A percentile compares a stretch with the other conserved stretches of the same genome.
These are phyloP conservation scores for Clavispora asparagi DNA, from an alignment of 805 yeast genomes.

Conservation along the genomic window DNA sequence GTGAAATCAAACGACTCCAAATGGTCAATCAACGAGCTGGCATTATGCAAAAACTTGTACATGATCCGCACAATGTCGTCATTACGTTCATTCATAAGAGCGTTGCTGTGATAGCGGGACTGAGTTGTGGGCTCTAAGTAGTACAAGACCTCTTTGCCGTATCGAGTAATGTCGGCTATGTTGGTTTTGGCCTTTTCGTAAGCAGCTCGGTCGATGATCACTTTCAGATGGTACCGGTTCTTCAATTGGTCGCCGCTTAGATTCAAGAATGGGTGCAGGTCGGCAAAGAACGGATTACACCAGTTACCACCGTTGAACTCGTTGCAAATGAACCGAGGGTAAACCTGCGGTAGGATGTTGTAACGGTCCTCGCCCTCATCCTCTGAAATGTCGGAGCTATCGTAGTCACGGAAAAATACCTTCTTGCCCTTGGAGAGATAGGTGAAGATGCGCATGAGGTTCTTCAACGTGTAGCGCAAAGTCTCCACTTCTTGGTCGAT, in stretches of 20 bases:
- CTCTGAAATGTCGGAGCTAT: constrained; percentile 34
- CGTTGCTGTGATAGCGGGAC: constrained; percentile 29
- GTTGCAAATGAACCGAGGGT: constrained; percentile 63
- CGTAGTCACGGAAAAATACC: constrained; percentile 30
- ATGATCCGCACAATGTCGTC: constrained; percentile 48
- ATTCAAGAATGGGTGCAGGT: constrained; percentile 31
- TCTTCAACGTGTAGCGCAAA: constrained; percentile 28
- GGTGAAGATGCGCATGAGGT: constrained; percentile 25
- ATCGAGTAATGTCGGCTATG: constrained; percentile 32
- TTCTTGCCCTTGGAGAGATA: constrained; percentile 30
- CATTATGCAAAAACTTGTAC: constrained; percentile 47
- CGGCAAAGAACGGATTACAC: constrained; percentile 59
- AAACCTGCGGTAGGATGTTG: constrained; percentile 53
- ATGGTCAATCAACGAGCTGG: constrained; percentile 45
- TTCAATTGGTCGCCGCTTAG: constrained; percentile 41
- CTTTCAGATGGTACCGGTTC: constrained; percentile 37
- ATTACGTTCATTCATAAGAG: constrained; percentile 39
- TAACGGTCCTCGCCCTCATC: constrained; percentile 30
- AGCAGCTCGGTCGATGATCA: constrained; percentile 48
- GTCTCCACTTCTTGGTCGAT: constrained; percentile 36
- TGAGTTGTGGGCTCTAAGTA: constrained; percentile 35
- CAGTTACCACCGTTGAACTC: constrained; percentile 77
- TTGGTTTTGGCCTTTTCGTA: constrained; percentile 31
- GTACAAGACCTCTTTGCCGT: constrained; percentile 39
- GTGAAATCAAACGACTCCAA: constrained; percentile 61